These are phyloP conservation scores for Quercus lobata DNA, from an alignment of 331 rosid species.

Conservation along the genomic window DNA sequence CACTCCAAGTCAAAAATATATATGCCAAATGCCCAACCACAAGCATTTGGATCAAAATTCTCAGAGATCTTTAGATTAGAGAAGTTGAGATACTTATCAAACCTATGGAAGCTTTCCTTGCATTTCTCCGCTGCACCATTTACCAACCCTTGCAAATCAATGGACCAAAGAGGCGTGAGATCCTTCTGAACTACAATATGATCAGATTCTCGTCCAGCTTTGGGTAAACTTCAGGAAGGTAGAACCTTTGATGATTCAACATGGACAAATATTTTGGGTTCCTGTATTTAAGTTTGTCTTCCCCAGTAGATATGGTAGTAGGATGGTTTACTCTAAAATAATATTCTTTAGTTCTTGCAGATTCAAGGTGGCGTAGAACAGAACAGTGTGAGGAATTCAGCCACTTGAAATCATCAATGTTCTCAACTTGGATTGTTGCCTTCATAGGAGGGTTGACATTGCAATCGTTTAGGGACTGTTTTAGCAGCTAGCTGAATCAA, in stretches of 20 bases:
- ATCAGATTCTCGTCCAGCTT: constrained; percentile 80
- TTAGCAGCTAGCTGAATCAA: constrained; percentile 90
- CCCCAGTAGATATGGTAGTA: constrained; percentile 69
- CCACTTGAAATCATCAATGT: constrained; percentile 91
- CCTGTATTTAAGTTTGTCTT: constrained; percentile 84
- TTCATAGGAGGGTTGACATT: constrained; percentile 71
- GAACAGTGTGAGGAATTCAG: constrained; percentile 94
- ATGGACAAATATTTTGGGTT: constrained; percentile 91
- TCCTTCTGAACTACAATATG: constrained; percentile 95
- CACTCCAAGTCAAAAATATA: constrained; percentile 89
- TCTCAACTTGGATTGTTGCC: constrained; percentile 75
- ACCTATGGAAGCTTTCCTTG: constrained; percentile 91
- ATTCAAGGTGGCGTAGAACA: constrained; percentile 90
- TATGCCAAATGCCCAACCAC: constrained; percentile 99
- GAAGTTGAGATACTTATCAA: constrained; percentile 88
- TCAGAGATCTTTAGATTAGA: constrained; percentile 79
- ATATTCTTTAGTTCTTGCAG: constrained; percentile 87
- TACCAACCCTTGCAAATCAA: constrained; percentile 92
- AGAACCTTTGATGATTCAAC: constrained; percentile 90
- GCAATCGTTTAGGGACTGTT: constrained; percentile 80
- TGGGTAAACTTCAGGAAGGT: constrained; percentile 91
- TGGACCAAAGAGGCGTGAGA: constrained; percentile 81
- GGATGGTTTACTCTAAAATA: constrained; percentile 91
- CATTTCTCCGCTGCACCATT: constrained; percentile 98
- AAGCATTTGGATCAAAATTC: constrained; percentile 89